Evolutionary conservation across 1,284 basidiomycete genomes (phyloP).

Genomic region (Ceratobasidium sp.): DNA sequence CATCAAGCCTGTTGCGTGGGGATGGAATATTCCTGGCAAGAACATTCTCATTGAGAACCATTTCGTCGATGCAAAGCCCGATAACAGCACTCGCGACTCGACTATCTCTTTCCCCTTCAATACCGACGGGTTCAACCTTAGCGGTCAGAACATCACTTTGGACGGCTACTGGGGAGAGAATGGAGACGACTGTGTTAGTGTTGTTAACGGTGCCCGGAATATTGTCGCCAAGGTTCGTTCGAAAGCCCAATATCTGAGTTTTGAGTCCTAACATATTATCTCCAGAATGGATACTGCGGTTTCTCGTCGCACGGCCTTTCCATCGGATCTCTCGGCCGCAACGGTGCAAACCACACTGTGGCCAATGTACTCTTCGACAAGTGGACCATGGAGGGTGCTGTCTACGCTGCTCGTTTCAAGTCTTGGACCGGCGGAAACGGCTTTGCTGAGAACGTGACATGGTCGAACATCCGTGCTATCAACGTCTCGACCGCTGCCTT

Average conservation of each 20-base stretch:
- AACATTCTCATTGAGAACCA: conserved; percentile 56
- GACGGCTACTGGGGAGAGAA: conserved; percentile 57
- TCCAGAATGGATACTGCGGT: conserved; percentile 54
- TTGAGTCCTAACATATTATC: background rate
- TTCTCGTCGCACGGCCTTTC: conserved; percentile 58
- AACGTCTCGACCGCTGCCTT: conserved; percentile 57
- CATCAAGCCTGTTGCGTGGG: conserved; percentile 60
- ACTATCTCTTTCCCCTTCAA: conserved; percentile 57
- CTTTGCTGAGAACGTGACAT: conserved; percentile 56
- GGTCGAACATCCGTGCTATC: conserved; percentile 56
- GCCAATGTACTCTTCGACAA: conserved; percentile 55
- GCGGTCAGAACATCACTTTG: conserved; percentile 55
- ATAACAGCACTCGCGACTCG: conserved; percentile 52
- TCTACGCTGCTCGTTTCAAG: conserved; percentile 57
- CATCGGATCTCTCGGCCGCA: conserved; percentile 56
- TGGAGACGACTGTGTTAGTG: conserved; percentile 59
- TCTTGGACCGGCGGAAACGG: conserved; percentile 58
- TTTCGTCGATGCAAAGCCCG: conserved; percentile 56
- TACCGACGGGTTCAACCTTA: conserved; percentile 55
- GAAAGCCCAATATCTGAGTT: background rate
- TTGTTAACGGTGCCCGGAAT: conserved; percentile 56
- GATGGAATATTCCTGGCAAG: conserved; percentile 55
- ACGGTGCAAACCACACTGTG: conserved; percentile 53
- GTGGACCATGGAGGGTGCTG: conserved; percentile 57
- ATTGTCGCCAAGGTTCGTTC: conserved; percentile 51